Evolutionary conservation across 495 filamentous ascomycete species (phyloP), one percentile per base, ranked within the genome.

Genomic region (Penicillium paradoxum): DNA sequence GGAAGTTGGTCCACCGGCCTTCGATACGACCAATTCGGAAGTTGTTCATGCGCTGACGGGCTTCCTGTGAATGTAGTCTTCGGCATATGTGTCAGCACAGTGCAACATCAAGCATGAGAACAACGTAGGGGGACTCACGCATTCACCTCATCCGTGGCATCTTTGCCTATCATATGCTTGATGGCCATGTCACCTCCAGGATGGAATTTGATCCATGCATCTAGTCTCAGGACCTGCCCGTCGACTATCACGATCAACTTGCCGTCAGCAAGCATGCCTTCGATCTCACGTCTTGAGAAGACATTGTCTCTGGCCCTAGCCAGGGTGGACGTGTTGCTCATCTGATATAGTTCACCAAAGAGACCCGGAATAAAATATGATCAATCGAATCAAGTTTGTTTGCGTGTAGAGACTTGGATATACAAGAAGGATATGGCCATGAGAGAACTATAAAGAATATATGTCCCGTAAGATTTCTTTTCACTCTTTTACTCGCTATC

Each of bases 71-170:
- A 65, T 96, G 90, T 8, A 95, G 74, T 45, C 63, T 66, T 55
- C 6, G 29, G n/a, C 1, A n/a, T 39, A 8, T 17, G 7, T 13
- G 37, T 51, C 3, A 55, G 36, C 36, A 39, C 40, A 39, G 38
- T 49, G n/a, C 18, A 51, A 22, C 7, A 6, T 36, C 21, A 10
- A 22, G 18, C 6, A 7, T 33, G 10, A 22, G n/a, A 15, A 27
- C 7, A 27, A 27, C 3, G 7, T 19, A 4, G 36, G 10, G 11
- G 11, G 8, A 49, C 58, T 41, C 49, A 65, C 59, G 79, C 83
- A 59, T 83, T 87, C 50, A 93, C 81, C 72, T 95, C 89, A 65
- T 93, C 88, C 17, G 91, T 95, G 40, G 88, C 90, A 82, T 95
- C 91, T 53, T 53, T 79, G 38, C 90, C 90, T 41, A 96, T 79